Evolutionary conservation across 2,329 filamentous ascomycete species (phyloP), one percentile per base, ranked within the genome.

Genomic region (Parastagonospora avenae): DNA sequence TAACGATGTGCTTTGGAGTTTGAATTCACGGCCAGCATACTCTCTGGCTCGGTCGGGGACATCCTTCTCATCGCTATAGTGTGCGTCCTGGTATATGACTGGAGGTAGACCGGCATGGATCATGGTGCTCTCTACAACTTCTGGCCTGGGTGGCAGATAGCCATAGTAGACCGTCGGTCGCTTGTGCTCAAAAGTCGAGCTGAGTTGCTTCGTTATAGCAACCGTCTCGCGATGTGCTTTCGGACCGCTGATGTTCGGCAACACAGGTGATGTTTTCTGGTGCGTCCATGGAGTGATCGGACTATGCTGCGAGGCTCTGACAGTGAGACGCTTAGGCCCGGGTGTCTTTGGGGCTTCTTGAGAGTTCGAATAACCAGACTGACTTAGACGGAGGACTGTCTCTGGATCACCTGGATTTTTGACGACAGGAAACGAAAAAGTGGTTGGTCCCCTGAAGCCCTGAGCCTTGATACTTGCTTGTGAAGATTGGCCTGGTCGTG

Each of bases 1-100:
- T 7, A 95, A 68, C 1, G 88, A 90, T 46, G 82, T 85, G 52
- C 92, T 88, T 63, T 86, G 83, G 6, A 97, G 76, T 50, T 85
- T 88, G 68, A 95, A 97, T 62, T 95, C 90, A 60, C 86, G 86
- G 3, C 93, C 93, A 6, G 90, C 93, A 74, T 96, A 97, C 72
- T 96, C 91, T 46, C 91, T 82, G 29, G 82, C 74, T 46, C 88
- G 83, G 33, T 87, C 82, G 10, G 92, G 92, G 0, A 97, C 89
- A 73, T 97, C 94, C 43, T 80, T 81, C 54, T 95, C 91, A 27
- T 90, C 81, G 61, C 92, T 90, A 68, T 96, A 97, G 65, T 88
- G 92, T 0, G 92, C 87, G 67, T 92, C 87, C 71, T 92, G 90
- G 57, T 96, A 95, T 42, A 97, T 82, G 11, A 89, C 82, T 50